phyloP scores from a whole-genome alignment of 2,329 filamentous ascomycete species.

The Colletotrichum zoysiae region DNA sequence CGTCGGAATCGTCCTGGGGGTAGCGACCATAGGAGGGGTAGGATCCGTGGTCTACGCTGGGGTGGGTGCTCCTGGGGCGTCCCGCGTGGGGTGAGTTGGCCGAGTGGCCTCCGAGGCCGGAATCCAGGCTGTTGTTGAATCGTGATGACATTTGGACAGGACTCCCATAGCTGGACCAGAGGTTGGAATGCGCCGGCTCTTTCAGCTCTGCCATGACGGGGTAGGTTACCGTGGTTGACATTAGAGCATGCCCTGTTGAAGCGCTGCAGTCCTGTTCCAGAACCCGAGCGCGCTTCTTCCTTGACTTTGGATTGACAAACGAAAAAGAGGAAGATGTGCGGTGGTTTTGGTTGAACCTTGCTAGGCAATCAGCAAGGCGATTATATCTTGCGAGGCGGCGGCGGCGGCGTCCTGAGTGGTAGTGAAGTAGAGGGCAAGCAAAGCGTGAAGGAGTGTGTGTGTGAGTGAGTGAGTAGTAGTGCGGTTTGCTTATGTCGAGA shows the following conservation, averaged over 20 bases:
- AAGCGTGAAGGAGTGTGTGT: background rate
- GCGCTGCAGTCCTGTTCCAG: conserved; percentile 40
- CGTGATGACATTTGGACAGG: conserved; percentile 67
- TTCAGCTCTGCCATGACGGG: conserved; percentile 75
- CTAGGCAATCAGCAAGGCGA: conserved; percentile 33
- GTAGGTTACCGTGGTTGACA: conserved; percentile 72
- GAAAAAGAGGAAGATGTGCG: conserved; percentile 3
- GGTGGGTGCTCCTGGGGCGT: conserved; percentile 64
- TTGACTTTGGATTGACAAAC: background rate
- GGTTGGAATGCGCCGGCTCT: conserved; percentile 68
- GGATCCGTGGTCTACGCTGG: conserved; percentile 61
- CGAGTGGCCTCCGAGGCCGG: conserved; percentile 60
- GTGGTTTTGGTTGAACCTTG: conserved; percentile 19
- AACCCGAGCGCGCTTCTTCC: conserved; percentile 42
- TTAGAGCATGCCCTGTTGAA: conserved; percentile 63
- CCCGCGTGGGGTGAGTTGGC: conserved; percentile 61
- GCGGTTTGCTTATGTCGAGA: conserved; percentile 21
- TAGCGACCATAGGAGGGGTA: conserved; percentile 68
- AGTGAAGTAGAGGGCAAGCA: conserved; percentile 4
- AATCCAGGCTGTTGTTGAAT: conserved; percentile 64
- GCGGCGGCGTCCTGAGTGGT: background rate
- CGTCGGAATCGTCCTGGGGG: conserved; percentile 65
- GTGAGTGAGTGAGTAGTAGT: background rate
- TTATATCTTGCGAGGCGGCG: background rate
- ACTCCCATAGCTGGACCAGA: conserved; percentile 70